A percentile compares a stretch with the other conserved stretches of the same genome.
These are phyloP conservation scores for Trypanosoma theileri DNA, from an alignment of 208 protist species.

Conservation along the genomic window DNA sequence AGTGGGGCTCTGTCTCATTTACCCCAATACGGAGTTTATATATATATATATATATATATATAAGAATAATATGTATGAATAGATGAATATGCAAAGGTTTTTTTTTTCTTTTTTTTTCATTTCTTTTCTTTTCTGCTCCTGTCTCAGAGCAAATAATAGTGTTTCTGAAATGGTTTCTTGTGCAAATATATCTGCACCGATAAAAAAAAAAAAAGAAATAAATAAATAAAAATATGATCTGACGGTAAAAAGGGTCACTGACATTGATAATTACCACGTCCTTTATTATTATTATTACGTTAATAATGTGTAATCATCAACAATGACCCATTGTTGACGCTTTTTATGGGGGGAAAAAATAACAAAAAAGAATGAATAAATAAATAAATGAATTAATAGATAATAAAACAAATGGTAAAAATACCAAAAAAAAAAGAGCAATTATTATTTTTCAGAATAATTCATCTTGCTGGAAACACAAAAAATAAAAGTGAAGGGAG, in stretches of 20 bases:
- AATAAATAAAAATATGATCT: slow-evolving; percentile 12
- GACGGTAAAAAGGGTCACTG: not conserved
- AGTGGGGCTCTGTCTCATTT: not conserved
- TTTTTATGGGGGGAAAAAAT: no score
- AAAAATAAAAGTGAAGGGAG: no score
- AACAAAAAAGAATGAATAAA: no score
- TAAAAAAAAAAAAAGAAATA: slow-evolving; percentile 7
- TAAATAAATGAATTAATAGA: no score
- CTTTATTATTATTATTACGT: no score
- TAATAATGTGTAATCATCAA: no score
- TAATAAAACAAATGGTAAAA: no score
- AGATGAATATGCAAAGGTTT: slow-evolving; percentile 1
- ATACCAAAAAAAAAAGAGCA: no score
- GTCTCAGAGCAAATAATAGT: slow-evolving; percentile 8
- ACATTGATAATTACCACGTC: no score
- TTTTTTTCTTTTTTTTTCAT: not conserved
- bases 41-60: slow-evolving; percentile 28
- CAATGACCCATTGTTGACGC: no score
- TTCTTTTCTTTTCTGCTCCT: slow-evolving; percentile 6
- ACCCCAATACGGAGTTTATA: slow-evolving; percentile 1
- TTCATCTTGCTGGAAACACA: no score
- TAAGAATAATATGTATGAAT: slow-evolving; percentile 6
- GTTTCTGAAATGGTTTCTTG: slow-evolving; percentile 1
- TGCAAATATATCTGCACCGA: not conserved
- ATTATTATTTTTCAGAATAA: no score